phyloP scores from a whole-genome alignment of 2,329 filamentous ascomycete genomes.

The Sarocladium brachiariae region DNA sequence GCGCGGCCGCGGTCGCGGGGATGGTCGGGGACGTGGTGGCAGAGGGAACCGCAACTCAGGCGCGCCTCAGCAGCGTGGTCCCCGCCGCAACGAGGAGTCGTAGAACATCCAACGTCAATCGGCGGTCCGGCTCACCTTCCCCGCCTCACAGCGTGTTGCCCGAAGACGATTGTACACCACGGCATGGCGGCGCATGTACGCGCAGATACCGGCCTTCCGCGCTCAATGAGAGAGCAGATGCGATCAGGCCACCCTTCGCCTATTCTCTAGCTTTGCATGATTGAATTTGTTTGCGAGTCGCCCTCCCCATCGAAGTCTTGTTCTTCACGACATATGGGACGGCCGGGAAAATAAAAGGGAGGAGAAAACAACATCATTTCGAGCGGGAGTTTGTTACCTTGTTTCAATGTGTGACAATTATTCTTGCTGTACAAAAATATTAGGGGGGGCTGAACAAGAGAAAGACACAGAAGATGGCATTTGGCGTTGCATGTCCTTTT shows the following conservation, averaged over 20 bases:
- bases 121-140: conserved; percentile 19
- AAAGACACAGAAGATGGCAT: background rate
- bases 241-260: background rate
- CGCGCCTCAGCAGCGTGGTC: conserved; percentile 21
- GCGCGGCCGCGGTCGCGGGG: conserved; percentile 45
- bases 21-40: conserved; percentile 38
- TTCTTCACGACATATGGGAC: background rate
- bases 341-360: background rate
- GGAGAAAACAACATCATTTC: background rate
- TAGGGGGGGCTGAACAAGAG: background rate
- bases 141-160: conserved; percentile 22
- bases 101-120: conserved; percentile 22
- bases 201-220: background rate
- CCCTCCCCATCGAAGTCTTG: background rate
- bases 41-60: conserved; percentile 31
- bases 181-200: conserved; percentile 25
- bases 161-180: conserved; percentile 32
- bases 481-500: conserved; percentile 6
- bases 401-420: conserved; percentile 9
- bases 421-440: conserved; percentile 2
- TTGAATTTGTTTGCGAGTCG: conserved; percentile 4
- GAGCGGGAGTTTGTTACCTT: conserved; percentile 8
- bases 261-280: background rate
- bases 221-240: background rate
- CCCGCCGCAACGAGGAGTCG: conserved; percentile 33